These are phyloP conservation scores for Capronia americana DNA, from an alignment of 2,329 filamentous ascomycete species.

Conservation along the genomic window DNA sequence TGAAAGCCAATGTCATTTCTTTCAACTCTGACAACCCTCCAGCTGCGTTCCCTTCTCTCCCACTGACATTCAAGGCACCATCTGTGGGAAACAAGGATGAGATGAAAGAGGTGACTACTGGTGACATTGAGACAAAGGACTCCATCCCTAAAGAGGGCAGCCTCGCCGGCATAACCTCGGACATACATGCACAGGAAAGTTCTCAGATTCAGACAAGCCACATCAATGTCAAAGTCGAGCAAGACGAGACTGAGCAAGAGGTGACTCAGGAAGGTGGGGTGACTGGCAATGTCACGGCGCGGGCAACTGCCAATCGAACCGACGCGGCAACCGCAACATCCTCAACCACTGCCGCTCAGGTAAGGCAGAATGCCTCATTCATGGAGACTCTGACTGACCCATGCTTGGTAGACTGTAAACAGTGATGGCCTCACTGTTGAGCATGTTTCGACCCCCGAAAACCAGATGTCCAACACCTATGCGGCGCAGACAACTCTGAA, in stretches of 20 bases:
- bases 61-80: constrained; percentile 17
- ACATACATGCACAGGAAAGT: not conserved
- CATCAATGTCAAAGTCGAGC: not conserved
- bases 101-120: not conserved
- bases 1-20: constrained; percentile 22
- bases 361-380: not conserved
- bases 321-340: not conserved
- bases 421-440: not conserved
- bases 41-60: constrained; percentile 51
- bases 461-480: not conserved
- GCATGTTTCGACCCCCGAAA: not conserved
- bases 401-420: constrained; percentile 1
- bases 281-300: not conserved
- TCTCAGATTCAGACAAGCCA: not conserved
- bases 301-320: not conserved
- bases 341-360: not conserved
- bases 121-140: not conserved
- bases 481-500: not conserved
- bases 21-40: constrained; percentile 50
- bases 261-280: not conserved
- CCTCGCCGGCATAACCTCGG: constrained; percentile 2
- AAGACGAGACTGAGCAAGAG: not conserved
- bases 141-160: not conserved
- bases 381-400: not conserved
- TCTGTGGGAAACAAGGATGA: not conserved